Conservation (phyloP, 768 basidiomycete species). For the Boletus subcaerulescens region DNA sequence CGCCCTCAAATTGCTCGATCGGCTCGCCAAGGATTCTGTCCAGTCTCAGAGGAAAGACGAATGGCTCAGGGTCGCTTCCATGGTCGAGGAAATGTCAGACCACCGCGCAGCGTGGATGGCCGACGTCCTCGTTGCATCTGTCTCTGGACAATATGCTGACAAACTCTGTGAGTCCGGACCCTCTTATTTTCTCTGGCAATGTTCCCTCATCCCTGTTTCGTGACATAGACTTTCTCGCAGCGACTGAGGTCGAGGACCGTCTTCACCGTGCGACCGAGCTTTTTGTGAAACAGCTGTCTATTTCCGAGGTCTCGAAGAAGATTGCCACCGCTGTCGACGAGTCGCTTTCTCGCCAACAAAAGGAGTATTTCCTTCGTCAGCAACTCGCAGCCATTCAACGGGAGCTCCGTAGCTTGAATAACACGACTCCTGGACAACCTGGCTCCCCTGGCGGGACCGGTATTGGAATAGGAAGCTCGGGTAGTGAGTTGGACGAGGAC, state of each 20-base stretch:
- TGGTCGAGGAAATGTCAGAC: constrained; percentile 71
- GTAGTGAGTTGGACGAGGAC: constrained; percentile 67
- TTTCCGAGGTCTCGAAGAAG: constrained; percentile 78
- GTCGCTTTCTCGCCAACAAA: constrained; percentile 83
- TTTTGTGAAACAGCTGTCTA: constrained; percentile 72
- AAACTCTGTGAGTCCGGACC: constrained; percentile 55
- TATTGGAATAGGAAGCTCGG: constrained; percentile 25
- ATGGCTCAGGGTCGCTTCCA: constrained; percentile 63
- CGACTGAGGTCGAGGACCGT: constrained; percentile 58
- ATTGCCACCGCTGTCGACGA: constrained; percentile 80
- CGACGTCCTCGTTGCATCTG: constrained; percentile 62
- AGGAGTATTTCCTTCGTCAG: constrained; percentile 82
- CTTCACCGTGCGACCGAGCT: constrained; percentile 66
- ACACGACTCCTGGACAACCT: constrained; percentile 22
- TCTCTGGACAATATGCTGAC: constrained; percentile 62
- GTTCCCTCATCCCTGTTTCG: background rate
- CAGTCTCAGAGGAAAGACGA: constrained; percentile 57
- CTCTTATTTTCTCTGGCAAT: background rate
- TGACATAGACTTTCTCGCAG: constrained; percentile 54
- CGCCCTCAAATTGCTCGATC: constrained; percentile 64
- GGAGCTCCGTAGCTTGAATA: constrained; percentile 61
- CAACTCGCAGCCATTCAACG: constrained; percentile 79
- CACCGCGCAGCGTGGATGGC: constrained; percentile 71
- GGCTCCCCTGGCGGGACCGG: constrained; percentile 13
- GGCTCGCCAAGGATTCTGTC: constrained; percentile 45